phyloP scores from a whole-genome alignment of 495 filamentous ascomycete species.

The Wilcoxina mikolae region DNA sequence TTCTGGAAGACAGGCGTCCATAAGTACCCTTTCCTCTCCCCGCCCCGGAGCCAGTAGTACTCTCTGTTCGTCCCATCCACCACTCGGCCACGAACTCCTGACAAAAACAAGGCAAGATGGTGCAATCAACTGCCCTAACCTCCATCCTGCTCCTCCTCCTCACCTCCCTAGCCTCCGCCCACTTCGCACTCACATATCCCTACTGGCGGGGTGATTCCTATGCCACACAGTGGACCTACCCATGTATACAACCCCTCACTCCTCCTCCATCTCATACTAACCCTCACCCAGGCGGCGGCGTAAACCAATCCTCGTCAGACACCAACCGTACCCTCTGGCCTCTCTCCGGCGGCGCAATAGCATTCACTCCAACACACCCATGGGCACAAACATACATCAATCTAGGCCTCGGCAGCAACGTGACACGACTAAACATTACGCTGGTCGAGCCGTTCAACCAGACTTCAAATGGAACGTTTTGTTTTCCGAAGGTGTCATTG shows the following conservation, averaged over 20 bases:
- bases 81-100: too few relatives aligned
- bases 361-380: slow-evolving; percentile 38
- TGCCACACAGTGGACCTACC: slow-evolving; percentile 41
- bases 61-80: too few relatives aligned
- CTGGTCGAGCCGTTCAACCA: slow-evolving; percentile 42
- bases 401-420: slow-evolving; percentile 43
- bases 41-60: too few relatives aligned
- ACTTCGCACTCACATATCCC: slow-evolving; percentile 45
- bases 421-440: slow-evolving; percentile 45
- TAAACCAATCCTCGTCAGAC: slow-evolving; percentile 32
- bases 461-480: slow-evolving; percentile 47
- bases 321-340: slow-evolving; percentile 50
- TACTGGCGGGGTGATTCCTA: slow-evolving; percentile 42
- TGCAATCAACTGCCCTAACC: neutral
- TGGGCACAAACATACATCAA: slow-evolving; percentile 49
- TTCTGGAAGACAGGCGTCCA: too few relatives aligned
- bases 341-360: slow-evolving; percentile 40
- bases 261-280: slow-evolving; percentile 9
- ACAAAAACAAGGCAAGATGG: neutral
- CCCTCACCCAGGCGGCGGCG: slow-evolving; percentile 37
- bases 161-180: slow-evolving; percentile 37
- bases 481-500: slow-evolving; percentile 37
- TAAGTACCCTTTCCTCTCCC: too few relatives aligned
- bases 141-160: slow-evolving; percentile 15
- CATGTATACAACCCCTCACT: slow-evolving; percentile 36